Evolutionary conservation across 306 rosid species (phyloP).

Genomic region (Lathyrus sativus): DNA sequence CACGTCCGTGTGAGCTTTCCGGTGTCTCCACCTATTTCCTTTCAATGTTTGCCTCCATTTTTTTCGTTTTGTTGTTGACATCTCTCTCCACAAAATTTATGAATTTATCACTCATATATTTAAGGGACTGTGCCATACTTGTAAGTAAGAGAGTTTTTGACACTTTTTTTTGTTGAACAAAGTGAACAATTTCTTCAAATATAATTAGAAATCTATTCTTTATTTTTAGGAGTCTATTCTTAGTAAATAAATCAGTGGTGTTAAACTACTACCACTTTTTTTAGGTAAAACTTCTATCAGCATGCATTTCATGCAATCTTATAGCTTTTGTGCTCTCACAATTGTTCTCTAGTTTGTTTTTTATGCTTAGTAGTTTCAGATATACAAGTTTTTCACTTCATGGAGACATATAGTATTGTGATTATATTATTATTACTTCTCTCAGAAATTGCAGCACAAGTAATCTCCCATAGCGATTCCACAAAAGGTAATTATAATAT

Average conservation of each 20-base stretch:
- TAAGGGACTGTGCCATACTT: neutral
- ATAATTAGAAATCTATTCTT: neutral
- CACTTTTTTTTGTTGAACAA: neutral
- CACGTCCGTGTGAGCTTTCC: no score
- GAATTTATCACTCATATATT: neutral
- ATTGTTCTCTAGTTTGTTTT: conserved; percentile 12
- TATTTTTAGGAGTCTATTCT: conserved; percentile 2
- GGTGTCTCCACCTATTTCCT: no score
- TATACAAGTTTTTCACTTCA: conserved; percentile 1
- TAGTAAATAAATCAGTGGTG: conserved; percentile 24
- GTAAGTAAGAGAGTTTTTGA: neutral
- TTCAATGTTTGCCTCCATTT: no score
- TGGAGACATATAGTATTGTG: conserved; percentile 13
- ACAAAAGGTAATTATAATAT: conserved; percentile 31
- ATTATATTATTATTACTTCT: conserved; percentile 37
- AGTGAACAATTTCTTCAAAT: neutral
- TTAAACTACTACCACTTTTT: conserved; percentile 1
- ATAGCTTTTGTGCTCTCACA: conserved; percentile 15
- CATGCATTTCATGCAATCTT: conserved; percentile 35
- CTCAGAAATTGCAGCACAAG: conserved; percentile 43
- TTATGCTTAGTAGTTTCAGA: conserved; percentile 6
- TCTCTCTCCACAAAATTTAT: no score
- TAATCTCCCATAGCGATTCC: neutral
- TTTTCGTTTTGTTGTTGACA: no score
- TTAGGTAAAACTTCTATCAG: conserved; percentile 25